These are phyloP conservation scores for Nigrograna mackinnonii DNA, from an alignment of 2,329 filamentous ascomycete genomes.

Conservation along the genomic window DNA sequence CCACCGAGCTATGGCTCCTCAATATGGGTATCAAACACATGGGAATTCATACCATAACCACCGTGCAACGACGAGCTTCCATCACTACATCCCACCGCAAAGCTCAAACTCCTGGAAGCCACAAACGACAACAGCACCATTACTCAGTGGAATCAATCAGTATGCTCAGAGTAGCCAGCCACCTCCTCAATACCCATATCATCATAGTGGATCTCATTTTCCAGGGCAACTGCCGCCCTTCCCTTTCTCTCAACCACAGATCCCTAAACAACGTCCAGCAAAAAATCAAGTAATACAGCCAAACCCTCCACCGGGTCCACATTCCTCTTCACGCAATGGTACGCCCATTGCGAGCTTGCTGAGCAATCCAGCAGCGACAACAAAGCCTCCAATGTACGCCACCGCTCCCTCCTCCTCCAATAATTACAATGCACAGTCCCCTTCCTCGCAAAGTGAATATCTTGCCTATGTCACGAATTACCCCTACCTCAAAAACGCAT, in stretches of 20 bases:
- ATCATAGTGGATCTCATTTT: conserved; percentile 12
- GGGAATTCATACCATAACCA: conserved; percentile 24
- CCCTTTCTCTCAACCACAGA: conserved; percentile 21
- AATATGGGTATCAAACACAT: conserved; percentile 22
- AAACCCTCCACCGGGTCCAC: too few species aligned
- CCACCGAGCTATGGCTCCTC: conserved; percentile 26
- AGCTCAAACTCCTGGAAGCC: conserved; percentile 27
- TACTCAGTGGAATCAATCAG: conserved; percentile 26
- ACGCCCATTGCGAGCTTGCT: conserved; percentile 3
- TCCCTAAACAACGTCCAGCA: conserved; percentile 11
- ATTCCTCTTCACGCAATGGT: conserved; percentile 3
- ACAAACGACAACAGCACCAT: conserved; percentile 20
- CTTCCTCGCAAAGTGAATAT: conserved; percentile 39
- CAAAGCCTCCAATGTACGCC: conserved; percentile 43
- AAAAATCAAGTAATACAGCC: too few species aligned
- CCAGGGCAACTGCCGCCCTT: conserved; percentile 21
- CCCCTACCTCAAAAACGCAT: conserved; percentile 50
- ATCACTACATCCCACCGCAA: conserved; percentile 13
- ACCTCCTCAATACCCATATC: conserved; percentile 29
- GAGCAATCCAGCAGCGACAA: conserved; percentile 32
- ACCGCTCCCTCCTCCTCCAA: conserved; percentile 36
- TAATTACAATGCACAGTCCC: conserved; percentile 38
- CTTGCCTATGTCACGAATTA: conserved; percentile 48
- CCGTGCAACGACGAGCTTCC: conserved; percentile 17
- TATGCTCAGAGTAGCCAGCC: conserved; percentile 26